Evolutionary conservation across 163 green algal genomes (phyloP), one percentile per base, ranked within the genome.

Genomic region (Scenedesmus sp.): DNA sequence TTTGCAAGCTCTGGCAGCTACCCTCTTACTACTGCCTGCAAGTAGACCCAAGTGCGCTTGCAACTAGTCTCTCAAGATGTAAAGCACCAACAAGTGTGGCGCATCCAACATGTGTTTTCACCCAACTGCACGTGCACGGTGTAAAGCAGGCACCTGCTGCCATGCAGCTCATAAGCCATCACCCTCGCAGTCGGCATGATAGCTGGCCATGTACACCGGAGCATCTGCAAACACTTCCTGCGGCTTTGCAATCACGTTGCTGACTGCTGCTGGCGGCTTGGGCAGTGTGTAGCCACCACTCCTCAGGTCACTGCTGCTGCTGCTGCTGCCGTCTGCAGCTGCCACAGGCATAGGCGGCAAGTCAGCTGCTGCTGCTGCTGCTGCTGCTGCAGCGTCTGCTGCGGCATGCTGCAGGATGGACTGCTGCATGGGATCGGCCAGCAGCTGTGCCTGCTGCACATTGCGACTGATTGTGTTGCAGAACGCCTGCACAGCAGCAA

Each of bases 291-390:
- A 84, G 34, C 76, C 76, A n/a, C 76, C 34, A 84, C 12, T 84
- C 70, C 46, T 13, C 4, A 79, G 70, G 2, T 82, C 74, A 56
- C 70, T 81, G n/a, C 8, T 56, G 74, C 74, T 82, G 74, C 8
- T 82, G 74, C 74, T 82, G 74, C 76, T 84, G 76, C 76, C 59
- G 23, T 79, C 70, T 52, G 70, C 20, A 52, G 23, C 70, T 79
- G 23, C 4, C 23, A 3, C 23, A 52, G 70, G 4, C 4, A 52
- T 23, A 79, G 20, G 5, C 1, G 23, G 23, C 23, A 79, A 18
- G 4, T 79, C 70, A 15, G 70, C 70, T 8, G 34, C 76, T 8
- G 76, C 34, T 59, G 34, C 76, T 59, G 34, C 46, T 6, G 12
- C 34, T 59, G 62, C 62, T 70, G 10, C 62, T 15, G 62, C 62